Conservation (phyloP, 2,329 filamentous ascomycete species). For the Teratosphaeria destructans region DNA sequence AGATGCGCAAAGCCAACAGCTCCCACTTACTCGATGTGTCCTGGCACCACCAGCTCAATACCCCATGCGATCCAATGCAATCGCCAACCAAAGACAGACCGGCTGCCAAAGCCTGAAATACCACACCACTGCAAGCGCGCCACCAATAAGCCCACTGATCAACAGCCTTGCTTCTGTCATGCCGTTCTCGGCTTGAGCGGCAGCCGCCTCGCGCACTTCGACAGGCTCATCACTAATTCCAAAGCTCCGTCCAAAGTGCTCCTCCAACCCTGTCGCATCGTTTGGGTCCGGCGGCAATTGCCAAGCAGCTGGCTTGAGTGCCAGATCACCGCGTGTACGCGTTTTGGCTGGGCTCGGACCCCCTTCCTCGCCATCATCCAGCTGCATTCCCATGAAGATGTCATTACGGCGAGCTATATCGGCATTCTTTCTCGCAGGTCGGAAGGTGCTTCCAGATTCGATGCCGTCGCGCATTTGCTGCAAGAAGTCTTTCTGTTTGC, state of each 20-base stretch:
- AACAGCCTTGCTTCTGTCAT: neutral
- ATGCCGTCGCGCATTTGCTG: constrained; percentile 23
- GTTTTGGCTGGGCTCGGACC: constrained; percentile 10
- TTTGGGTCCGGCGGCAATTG: constrained; percentile 6
- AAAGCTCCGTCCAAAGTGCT: constrained; percentile 12
- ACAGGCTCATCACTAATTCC: neutral
- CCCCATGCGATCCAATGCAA: constrained; percentile 4
- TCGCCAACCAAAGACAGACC: constrained; percentile 8
- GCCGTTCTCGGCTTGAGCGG: neutral
- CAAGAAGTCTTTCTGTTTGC: constrained; percentile 45
- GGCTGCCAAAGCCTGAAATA: constrained; percentile 4
- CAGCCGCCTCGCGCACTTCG: neutral
- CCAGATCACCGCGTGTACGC: constrained; percentile 12
- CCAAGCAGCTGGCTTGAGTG: constrained; percentile 11
- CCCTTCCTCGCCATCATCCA: constrained; percentile 1
- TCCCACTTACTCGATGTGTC: neutral
- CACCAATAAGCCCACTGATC: constrained; percentile 3
- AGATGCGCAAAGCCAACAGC: neutral
- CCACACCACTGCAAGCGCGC: constrained; percentile 3
- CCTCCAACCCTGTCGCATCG: constrained; percentile 14
- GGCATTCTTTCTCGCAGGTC: neutral
- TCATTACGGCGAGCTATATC: neutral
- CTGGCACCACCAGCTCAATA: neutral
- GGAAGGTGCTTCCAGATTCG: constrained; percentile 10
- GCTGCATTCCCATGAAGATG: neutral